Conservation (phyloP, 2,329 filamentous ascomycete genomes). For the Fusarium coffeatum region DNA sequence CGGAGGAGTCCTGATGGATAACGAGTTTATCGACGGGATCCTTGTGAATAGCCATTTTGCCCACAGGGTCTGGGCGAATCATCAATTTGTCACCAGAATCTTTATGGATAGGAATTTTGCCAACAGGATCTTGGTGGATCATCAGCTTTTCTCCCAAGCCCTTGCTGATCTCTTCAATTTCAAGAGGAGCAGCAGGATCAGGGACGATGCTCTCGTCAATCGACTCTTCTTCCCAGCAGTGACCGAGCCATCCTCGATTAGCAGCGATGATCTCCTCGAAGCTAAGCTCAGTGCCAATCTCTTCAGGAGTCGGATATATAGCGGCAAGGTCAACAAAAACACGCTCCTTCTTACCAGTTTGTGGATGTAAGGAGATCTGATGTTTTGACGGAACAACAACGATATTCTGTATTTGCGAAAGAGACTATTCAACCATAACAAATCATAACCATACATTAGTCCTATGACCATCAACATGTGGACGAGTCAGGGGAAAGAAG, state of each 20-base stretch:
- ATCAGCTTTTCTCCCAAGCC: constrained; percentile 42
- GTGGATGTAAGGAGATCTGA: constrained; percentile 84
- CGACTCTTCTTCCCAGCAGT: constrained; percentile 64
- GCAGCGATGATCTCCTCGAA: constrained; percentile 92
- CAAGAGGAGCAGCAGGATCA: constrained; percentile 43
- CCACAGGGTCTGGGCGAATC: constrained; percentile 17
- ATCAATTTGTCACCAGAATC: constrained; percentile 33
- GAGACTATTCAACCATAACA: constrained; percentile 64
- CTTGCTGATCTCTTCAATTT: constrained; percentile 49
- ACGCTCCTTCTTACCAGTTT: constrained; percentile 84
- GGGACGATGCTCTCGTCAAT: constrained; percentile 51
- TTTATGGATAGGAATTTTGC: constrained; percentile 16
- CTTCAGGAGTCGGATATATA: constrained; percentile 82
- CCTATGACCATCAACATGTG: constrained; percentile 91
- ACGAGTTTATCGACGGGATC: constrained; percentile 19
- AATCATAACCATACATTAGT: constrained; percentile 79
- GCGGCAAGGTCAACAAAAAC: constrained; percentile 88
- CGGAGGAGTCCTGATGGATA: constrained; percentile 36
- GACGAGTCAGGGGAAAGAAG: constrained; percentile 55
- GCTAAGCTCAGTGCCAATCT: constrained; percentile 79
- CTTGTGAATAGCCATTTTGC: constrained; percentile 26
- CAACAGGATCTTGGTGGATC: constrained; percentile 47
- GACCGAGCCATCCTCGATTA: constrained; percentile 75
- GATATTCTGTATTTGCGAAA: constrained; percentile 72
- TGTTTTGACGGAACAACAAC: constrained; percentile 76